phyloP scores from a whole-genome alignment of 345 rosid species.

The Microcos paniculata region DNA sequence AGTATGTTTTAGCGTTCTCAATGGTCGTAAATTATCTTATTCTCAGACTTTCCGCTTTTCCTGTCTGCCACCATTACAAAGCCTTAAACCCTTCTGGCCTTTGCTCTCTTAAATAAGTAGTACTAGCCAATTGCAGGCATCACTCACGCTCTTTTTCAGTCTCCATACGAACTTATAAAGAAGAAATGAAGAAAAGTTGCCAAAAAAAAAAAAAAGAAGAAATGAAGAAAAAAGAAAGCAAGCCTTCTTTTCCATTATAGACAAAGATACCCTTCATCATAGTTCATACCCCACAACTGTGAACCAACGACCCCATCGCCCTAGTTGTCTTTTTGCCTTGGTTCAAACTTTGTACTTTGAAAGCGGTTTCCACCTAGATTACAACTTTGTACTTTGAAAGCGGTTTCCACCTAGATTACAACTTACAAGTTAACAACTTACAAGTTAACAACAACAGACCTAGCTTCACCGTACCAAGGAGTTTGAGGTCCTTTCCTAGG shows the following conservation, averaged over 20 bases:
- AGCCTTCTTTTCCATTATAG: neutral
- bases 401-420: constrained; percentile 7
- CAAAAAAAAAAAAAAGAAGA: too few species aligned
- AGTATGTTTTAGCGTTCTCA: constrained; percentile 8
- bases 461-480: constrained; percentile 20
- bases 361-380: constrained; percentile 8
- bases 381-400: neutral
- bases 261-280: constrained; percentile 14
- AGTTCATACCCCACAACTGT: constrained; percentile 21
- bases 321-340: neutral
- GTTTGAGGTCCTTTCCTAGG: constrained; percentile 24
- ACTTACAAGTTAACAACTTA: too few species aligned
- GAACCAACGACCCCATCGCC: constrained; percentile 3
- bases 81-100: neutral
- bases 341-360: constrained; percentile 1
- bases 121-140: constrained; percentile 7
- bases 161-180: constrained; percentile 4
- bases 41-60: constrained; percentile 24
- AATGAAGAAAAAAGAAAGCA: neutral
- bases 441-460: neutral
- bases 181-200: neutral
- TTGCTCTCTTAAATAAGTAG: neutral
- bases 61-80: constrained; percentile 35
- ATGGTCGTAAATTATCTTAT: neutral
- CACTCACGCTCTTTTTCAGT: neutral